Evolutionary conservation across 768 basidiomycete species (phyloP).

Genomic region (Leccinum incarnatum): DNA sequence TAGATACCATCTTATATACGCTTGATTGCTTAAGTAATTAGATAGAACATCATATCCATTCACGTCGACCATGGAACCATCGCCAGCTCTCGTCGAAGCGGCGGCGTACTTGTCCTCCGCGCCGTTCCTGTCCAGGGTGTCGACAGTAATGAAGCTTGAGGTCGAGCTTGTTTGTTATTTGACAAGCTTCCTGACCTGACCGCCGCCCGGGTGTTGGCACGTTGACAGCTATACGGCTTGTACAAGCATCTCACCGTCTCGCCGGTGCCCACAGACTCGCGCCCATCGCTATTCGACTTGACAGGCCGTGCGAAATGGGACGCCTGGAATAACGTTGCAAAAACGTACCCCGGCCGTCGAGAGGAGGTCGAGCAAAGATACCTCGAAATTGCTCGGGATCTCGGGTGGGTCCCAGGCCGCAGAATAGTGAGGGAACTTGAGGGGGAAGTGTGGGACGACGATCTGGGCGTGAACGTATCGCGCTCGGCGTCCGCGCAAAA

Average conservation of each 20-base stretch:
- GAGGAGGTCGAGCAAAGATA: conserved; percentile 62
- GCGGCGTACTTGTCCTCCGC: conserved; percentile 61
- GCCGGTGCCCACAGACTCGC: conserved; percentile 47
- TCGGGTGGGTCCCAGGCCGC: conserved; percentile 62
- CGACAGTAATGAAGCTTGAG: conserved; percentile 71
- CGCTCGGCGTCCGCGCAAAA: conserved; percentile 23
- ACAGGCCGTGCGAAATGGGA: conserved; percentile 86
- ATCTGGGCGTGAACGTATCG: conserved; percentile 29
- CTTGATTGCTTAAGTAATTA: conserved; percentile 37
- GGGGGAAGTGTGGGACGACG: conserved; percentile 46
- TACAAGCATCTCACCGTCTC: conserved; percentile 75
- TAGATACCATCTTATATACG: conserved; percentile 36
- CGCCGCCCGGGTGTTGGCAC: conserved; percentile 21
- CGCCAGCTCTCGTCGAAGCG: conserved; percentile 53
- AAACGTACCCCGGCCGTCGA: conserved; percentile 42
- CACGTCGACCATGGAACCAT: conserved; percentile 28
- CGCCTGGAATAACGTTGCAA: conserved; percentile 61
- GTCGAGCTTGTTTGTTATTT: conserved; percentile 39
- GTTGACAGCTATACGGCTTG: conserved; percentile 73
- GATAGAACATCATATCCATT: conserved; percentile 9
- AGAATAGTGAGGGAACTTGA: conserved; percentile 4
- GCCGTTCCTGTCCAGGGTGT: conserved; percentile 51
- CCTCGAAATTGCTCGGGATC: conserved; percentile 58
- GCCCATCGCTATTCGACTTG: conserved; percentile 77
- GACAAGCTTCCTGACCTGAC: conserved; percentile 15